Evolutionary conservation across 371 early-diverging fungal species (phyloP), one percentile per base, ranked within the genome.

Genomic region (Mucor mucedo): DNA sequence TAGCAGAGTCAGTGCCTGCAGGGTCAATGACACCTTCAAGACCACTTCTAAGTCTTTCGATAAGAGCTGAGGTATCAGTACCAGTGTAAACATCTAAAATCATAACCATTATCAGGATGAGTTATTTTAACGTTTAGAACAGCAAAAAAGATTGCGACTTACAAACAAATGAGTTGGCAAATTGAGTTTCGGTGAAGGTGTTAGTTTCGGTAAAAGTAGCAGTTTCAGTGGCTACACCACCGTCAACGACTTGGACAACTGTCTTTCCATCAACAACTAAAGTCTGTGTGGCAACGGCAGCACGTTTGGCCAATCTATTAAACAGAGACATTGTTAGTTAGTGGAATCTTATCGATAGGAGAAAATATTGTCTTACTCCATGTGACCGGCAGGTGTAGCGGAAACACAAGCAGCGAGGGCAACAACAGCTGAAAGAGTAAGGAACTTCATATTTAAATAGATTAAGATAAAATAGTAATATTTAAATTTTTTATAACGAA

Each of bases 381-480:
- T 33, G 28, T 67, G 62, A 5, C 54, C 53, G 28, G 30, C 62
- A 40, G 58, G 58, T 40, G 54, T 41, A 13, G 68, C 68, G 6
- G 58, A 39, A n/a, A 62, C 62, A 39, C 32, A 13, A 45, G 48
- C 38, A 7, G 41, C 62, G 30, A 52, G 14, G 33, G 58, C 49
- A 27, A 45, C 52, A 32, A 62, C 28, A 27, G 58, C 52, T 30
- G 62, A 48, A n/a, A 62, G 62, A 32, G 54, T 27, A 14, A 67
- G 9, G n/a, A 67, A 52, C 49, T 53, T 67, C 68, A 67, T 67
- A 30, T 56, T 28, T 56, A 21, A 21, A 47, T 27, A n/a, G 44
- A 44, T n/a, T n/a, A 16, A 14, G 5, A 5, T 44, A 16, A n/a
- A n/a, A 13, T 44, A 44, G 16, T 44, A n/a, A 44, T 4, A 13